These are phyloP conservation scores for Fusarium brevicatenulatum DNA, from an alignment of 2,329 filamentous ascomycete genomes.

Conservation along the genomic window DNA sequence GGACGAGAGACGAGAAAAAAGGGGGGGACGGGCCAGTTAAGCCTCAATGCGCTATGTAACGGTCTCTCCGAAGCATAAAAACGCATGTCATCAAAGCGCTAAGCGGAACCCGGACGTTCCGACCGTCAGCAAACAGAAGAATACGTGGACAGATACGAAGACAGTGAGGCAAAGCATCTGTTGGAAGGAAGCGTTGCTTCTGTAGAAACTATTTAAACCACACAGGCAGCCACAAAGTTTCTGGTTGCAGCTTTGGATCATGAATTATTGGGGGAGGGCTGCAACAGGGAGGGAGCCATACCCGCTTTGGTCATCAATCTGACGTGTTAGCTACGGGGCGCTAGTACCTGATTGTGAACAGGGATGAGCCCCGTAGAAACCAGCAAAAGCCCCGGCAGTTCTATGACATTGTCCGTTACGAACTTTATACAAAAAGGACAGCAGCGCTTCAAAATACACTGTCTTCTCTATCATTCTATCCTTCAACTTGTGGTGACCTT, in stretches of 20 bases:
- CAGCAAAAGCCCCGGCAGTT: constrained; percentile 12
- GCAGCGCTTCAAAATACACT: not conserved
- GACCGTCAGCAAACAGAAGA: not conserved
- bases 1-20: not conserved
- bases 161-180: not conserved
- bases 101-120: constrained; percentile 14
- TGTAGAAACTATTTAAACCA: not conserved
- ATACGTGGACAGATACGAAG: not conserved
- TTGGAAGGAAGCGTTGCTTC: not conserved
- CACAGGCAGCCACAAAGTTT: not conserved
- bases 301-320: constrained; percentile 12
- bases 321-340: constrained; percentile 13
- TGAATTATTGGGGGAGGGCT: not conserved
- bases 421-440: constrained; percentile 27
- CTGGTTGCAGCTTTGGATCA: not conserved
- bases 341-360: constrained; percentile 22
- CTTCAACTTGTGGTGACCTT: not conserved
- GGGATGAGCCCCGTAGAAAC: constrained; percentile 3
- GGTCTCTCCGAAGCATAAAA: constrained; percentile 15
- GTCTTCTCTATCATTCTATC: not conserved
- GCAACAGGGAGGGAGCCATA: not conserved
- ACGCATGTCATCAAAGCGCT: constrained; percentile 15
- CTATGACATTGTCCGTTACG: constrained; percentile 1
- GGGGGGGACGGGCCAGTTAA: constrained; percentile 12
- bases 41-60: constrained; percentile 23